Conservation (phyloP, 352 stramenopile species). For the Phytophthora pseudosyringae region DNA sequence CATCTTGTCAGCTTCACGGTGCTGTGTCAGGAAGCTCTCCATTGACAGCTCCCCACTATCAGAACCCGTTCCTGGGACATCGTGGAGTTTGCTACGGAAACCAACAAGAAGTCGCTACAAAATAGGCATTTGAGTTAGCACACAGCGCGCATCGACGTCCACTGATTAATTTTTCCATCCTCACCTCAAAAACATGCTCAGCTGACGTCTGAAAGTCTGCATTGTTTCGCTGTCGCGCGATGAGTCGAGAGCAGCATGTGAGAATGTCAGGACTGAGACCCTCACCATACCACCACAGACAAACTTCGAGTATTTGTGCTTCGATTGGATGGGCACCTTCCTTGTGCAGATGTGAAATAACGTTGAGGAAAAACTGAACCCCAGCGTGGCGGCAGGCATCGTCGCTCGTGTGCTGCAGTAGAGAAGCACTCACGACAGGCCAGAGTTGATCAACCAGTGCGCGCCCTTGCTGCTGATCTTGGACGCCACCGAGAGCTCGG, state of each 20-base stretch:
- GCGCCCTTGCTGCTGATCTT: constrained; percentile 36
- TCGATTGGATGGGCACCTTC: constrained; percentile 32
- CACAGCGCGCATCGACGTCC: not conserved
- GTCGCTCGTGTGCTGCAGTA: constrained; percentile 38
- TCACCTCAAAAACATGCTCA: constrained; percentile 40
- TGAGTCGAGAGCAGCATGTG: constrained; percentile 46
- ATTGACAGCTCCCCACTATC: constrained; percentile 35
- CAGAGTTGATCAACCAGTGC: constrained; percentile 58
- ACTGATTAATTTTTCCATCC: not conserved
- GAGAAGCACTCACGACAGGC: constrained; percentile 45
- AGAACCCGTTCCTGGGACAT: constrained; percentile 27
- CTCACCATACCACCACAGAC: constrained; percentile 53
- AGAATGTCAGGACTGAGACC: constrained; percentile 50
- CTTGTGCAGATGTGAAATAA: constrained; percentile 36
- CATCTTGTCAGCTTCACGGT: constrained; percentile 46
- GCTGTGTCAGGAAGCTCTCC: constrained; percentile 40
- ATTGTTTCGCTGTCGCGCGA: constrained; percentile 46
- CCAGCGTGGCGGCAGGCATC: constrained; percentile 39
- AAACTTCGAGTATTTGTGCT: constrained; percentile 48
- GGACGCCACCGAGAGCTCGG: constrained; percentile 58
- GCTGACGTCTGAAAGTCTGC: constrained; percentile 28
- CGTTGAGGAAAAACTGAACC: constrained; percentile 62
- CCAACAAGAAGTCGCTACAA: constrained; percentile 42
- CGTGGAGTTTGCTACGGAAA: constrained; percentile 55
- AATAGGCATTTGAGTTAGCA: not conserved